Conservation (phyloP, 1,284 basidiomycete species). For the Chondrostereum purpureum region DNA sequence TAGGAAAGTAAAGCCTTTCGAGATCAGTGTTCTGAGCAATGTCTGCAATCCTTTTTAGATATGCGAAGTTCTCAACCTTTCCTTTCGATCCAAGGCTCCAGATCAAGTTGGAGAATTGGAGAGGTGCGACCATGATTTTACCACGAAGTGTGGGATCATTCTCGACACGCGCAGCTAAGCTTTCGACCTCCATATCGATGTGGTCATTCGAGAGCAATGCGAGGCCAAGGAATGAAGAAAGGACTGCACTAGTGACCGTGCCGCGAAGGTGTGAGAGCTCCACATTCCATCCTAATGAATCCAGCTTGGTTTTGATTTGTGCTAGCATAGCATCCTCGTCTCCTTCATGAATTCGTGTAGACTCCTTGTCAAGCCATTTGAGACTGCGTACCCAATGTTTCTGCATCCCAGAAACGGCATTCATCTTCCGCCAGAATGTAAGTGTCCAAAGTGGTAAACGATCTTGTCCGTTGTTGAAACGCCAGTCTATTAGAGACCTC, state of each 20-base stretch:
- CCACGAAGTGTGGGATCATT: not conserved
- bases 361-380: not conserved
- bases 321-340: no score
- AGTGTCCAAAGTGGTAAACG: not conserved
- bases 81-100: not conserved
- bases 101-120: not conserved
- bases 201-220: constrained; percentile 13
- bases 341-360: no score
- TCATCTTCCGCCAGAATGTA: not conserved
- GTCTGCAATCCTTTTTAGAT: constrained; percentile 2
- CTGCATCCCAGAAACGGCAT: not conserved
- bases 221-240: constrained; percentile 24
- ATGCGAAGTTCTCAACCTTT: not conserved
- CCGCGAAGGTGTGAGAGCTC: no score
- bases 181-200: constrained; percentile 12
- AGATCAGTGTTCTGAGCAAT: not conserved
- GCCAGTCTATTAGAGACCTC: not conserved
- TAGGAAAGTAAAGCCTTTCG: constrained; percentile 5
- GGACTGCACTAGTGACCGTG: not conserved
- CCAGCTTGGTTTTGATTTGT: no score
- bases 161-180: constrained; percentile 2
- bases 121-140: not conserved
- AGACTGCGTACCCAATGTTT: not conserved
- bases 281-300: no score
- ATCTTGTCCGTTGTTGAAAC: not conserved